Base-by-base conservation (phyloP, 805 yeast species). In the Hanseniaspora valbyensis region DNA sequence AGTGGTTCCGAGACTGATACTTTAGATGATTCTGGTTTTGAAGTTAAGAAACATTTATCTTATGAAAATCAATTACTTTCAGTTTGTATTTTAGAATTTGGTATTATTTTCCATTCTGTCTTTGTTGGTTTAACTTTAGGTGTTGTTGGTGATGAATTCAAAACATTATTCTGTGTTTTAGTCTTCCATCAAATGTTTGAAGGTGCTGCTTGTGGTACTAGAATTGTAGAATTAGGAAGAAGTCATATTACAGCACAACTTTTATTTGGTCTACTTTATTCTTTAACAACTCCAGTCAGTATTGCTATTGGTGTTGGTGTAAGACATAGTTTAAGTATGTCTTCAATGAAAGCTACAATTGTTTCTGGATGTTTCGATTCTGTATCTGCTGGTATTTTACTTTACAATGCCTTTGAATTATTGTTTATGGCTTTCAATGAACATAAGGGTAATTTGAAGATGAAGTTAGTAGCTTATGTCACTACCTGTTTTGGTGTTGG, bases 151-250 rank as follows among this genome's bases (percentile, higher is more conserved):
- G 81, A 77, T 2, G 90, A 82, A 61, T 85, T 84, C 61, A 74
- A 69, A 53, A 74, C 84, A 5, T 68, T 85, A 44, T 84, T 81
- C 63, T 73, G 81, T 54, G 95, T 75, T n/a, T 55, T 74, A 40
- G 75, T 80, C 4, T 78, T 77, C 71, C 88, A 86, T 62, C 95
- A 85, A 65, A 71, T 80, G 70, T 85, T 85, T 60, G 95, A 85
- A 67, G 95, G 95, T 44, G 70, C 86, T 44, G 95, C 95, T 53
- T 69, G 86, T 56, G 95, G 95, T 22, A 74, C 90, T 8, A 76
- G 95, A 64, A 70, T 83, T 33, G 82, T 87, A 1, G 72, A 71
- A 28, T 70, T 77, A 0, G 58, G 66, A 28, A 78, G 80, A 77
- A 78, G 81, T 2, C 45, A 57, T 7, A 33, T 54, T 18, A 68